Evolutionary conservation across 2,329 filamentous ascomycete species (phyloP), one percentile per base, ranked within the genome.

Genomic region (Aspergillus flavus): DNA sequence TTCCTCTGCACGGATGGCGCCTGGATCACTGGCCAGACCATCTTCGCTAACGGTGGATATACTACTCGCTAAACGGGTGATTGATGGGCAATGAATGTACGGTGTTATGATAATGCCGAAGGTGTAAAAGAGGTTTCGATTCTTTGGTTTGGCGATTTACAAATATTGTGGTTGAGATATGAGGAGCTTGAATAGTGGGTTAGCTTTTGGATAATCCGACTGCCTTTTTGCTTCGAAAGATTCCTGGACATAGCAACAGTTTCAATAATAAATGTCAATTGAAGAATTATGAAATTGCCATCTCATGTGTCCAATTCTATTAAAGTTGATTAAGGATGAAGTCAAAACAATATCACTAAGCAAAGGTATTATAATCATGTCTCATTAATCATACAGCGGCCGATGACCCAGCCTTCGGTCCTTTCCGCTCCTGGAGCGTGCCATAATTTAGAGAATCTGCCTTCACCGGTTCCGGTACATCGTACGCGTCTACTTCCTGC

Each of bases 41-140:
- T 83, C 64, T 82, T 83, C 72, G 78, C 80, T n/a, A 83, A 83
- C 64, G 80, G 80, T 12, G 81, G 80, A 11, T 83, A 83, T 64
- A 82, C 80, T 2, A 82, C 80, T 36, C 76, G 80, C 32, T 81
- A 69, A 60, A 4, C 6, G n/a, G 9, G 14, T n/a, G 32, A 32
- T 45, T 30, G 9, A 32, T 60, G 19, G 45, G n/a, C 11, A 58
- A 50, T 34, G n/a, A 46, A 34, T 14, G 26, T 26, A 28, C 50
- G 56, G 26, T 48, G 23, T 58, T 16, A 48, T 46, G n/a, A 45
- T 21, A 21, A 56, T 36, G 30, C 16, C 16, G 3, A 10, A 30
- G 11, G 26, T 14, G 14, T 50, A 34, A 26, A 48, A 26, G 12
- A 7, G n/a, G 6, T 9, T n/a, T 41, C 19, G 36, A 39, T 39